Base-by-base conservation (phyloP, 768 basidiomycete genomes). In the Tubosaeta sp. region DNA sequence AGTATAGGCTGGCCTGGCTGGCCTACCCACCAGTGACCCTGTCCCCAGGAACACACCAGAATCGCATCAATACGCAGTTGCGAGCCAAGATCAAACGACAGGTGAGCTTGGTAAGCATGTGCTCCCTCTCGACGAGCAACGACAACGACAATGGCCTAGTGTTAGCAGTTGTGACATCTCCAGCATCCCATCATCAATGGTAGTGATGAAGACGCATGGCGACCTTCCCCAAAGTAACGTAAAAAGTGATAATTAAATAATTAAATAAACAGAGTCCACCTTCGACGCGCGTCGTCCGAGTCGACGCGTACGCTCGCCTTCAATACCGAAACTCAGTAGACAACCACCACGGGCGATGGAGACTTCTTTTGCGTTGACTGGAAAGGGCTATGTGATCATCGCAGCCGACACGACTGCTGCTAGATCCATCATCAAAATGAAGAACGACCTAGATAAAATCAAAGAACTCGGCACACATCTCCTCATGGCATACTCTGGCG, bases 351-450 rank as follows among this genome's bases (percentile, higher is more conserved):
- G 59, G 57, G 53, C 95, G 53, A 95, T 97, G 92, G 93, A 97
- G 66, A 88, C 84, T 48, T 91, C 91, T 16, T 94, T 97, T 68
- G 93, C 88, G 34, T 66, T 97, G 50, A 89, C 83, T 37, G 95
- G 95, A 46, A 95, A 97, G 68, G 95, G 85, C 63, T 99, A 92
- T 72, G 87, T 92, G 51, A 81, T 99, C 56, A 74, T 99, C 61
- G 93, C 95, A 2, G 85, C 94, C 10, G 95, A 98, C 72, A 92
- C 87, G 8, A 90, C 85, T 13, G 84, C 93, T 8, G 84, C 87
- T 4, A 81, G 91, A 60, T 97, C 93, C 31, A 91, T 99, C 71
- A 86, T 98, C 67, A 95, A 94, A 74, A 97, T 98, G 93, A 97
- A 98, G 76, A 68, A 79, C 34, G 93, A 97, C 72, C 90, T 91